Evolutionary conservation across 116 monocot genomes (phyloP), one percentile per base, ranked within the genome.

Genomic region (Zostera marina): DNA sequence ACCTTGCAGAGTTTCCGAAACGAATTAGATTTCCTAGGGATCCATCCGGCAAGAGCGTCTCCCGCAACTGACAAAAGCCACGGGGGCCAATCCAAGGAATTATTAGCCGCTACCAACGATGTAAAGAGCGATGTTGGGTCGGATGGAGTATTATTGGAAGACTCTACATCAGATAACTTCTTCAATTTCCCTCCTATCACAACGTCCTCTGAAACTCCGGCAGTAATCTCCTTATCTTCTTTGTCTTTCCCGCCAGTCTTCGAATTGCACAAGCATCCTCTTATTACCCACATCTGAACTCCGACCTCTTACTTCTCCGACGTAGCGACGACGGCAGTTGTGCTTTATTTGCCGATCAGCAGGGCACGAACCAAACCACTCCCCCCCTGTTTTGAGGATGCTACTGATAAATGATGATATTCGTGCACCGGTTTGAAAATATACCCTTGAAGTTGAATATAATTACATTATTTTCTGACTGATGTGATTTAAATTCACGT

Each of bases 1-100:
- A 77, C 81, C 77, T 81, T 81, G 60, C 63, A 59, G 59, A 81
- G 71, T 71, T 77, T 81, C 70, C 77, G 62, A 56, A 77, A 81
- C 9, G 77, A 74, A 59, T 71, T 62, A 42, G 81, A 77, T 1
- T 71, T 70, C 64, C 81, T 70, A 16, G 81, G 81, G 32, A 39
- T 26, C 64, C 67, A 71, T 5, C 74, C 81, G 0, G 5, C 43
- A 32, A 81, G 60, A 32, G 77, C 77, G 48, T 81, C 77, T 7
- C 81, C 77, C 32, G 74, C 77, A 44, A 74, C 77, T 48, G 60
- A 44, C 47, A 64, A 39, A 11, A 81, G 81, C 81, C 81, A 81
- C 6, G 67, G 45, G 13, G 81, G 81, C 81, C 81, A 81, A 3
- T 20, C 77, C 1, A 23, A 13, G 9, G 62, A 22, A 17, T 44